These are phyloP conservation scores for Garcia nutans DNA, from an alignment of 345 rosid genomes.

Conservation along the genomic window DNA sequence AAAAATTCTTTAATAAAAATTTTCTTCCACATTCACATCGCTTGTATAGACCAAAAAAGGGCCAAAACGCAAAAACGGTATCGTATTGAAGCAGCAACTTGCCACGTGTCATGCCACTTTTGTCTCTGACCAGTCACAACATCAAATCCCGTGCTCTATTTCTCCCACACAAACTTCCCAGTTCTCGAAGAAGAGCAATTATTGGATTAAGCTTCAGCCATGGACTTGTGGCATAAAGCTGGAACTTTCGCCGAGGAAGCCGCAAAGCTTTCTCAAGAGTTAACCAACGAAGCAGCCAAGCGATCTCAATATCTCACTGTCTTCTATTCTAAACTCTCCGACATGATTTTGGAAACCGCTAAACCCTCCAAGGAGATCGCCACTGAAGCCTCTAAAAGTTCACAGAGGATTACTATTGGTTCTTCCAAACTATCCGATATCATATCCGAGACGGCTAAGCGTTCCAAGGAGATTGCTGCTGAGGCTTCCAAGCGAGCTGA, in stretches of 20 bases:
- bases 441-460: slow-evolving; percentile 44
- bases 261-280: slow-evolving; percentile 26
- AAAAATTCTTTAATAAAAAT: too few species aligned
- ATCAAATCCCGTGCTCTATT: neutral
- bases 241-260: slow-evolving; percentile 58
- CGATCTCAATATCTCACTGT: slow-evolving; percentile 42
- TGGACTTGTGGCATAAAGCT: slow-evolving; percentile 59
- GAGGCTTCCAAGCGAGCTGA: slow-evolving; percentile 59
- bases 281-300: slow-evolving; percentile 39
- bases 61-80: neutral
- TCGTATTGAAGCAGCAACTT: neutral
- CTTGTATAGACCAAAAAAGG: too few species aligned
- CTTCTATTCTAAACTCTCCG: slow-evolving; percentile 8
- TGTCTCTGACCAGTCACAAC: neutral
- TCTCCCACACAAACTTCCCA: too few species aligned
- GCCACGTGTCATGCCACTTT: neutral
- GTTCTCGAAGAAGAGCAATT: too few species aligned
- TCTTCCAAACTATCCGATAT: slow-evolving; percentile 42
- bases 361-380: slow-evolving; percentile 50
- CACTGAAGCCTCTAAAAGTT: slow-evolving; percentile 42
- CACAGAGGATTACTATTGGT: slow-evolving; percentile 41
- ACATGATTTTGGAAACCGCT: slow-evolving; percentile 18
- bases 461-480: slow-evolving; percentile 49
- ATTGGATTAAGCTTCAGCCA: slow-evolving; percentile 4
- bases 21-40: too few species aligned